phyloP scores from a whole-genome alignment of 2,329 filamentous ascomycete genomes.

The Claviceps pazoutovae region DNA sequence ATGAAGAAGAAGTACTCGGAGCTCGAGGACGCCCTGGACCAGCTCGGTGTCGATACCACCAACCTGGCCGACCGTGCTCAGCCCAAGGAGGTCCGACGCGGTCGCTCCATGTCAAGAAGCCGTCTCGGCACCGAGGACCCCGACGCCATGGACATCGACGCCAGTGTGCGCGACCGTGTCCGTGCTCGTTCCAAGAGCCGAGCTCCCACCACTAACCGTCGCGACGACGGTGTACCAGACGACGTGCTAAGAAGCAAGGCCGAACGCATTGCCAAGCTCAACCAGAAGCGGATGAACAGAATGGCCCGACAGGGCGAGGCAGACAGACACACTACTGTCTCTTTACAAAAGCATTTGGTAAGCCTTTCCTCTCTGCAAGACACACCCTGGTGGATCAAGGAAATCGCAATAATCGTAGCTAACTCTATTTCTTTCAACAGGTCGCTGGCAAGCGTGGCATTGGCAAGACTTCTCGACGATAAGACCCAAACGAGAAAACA shows the following conservation, averaged over 20 bases:
- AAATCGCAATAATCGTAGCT: conserved; percentile 15
- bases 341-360: conserved; percentile 84
- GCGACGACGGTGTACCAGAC: conserved; percentile 63
- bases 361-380: conserved; percentile 20
- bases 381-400: neutral
- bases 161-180: conserved; percentile 41
- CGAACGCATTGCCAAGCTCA: conserved; percentile 73
- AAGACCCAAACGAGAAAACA: conserved; percentile 14
- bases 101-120: conserved; percentile 53
- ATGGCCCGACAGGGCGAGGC: conserved; percentile 95
- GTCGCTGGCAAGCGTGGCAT: conserved; percentile 85
- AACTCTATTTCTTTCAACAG: conserved; percentile 26
- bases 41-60: conserved; percentile 71
- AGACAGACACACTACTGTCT: conserved; percentile 74
- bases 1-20: conserved; percentile 72
- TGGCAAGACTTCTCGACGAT: conserved; percentile 70
- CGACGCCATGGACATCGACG: conserved; percentile 65
- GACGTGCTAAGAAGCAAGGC: conserved; percentile 58
- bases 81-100: conserved; percentile 48
- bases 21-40: conserved; percentile 74
- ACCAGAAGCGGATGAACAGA: conserved; percentile 97
- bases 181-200: conserved; percentile 65
- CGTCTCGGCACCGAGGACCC: conserved; percentile 48
- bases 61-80: conserved; percentile 61
- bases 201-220: conserved; percentile 46